Conservation (phyloP, 2,329 filamentous ascomycete genomes). For the Coniella lustricola region DNA sequence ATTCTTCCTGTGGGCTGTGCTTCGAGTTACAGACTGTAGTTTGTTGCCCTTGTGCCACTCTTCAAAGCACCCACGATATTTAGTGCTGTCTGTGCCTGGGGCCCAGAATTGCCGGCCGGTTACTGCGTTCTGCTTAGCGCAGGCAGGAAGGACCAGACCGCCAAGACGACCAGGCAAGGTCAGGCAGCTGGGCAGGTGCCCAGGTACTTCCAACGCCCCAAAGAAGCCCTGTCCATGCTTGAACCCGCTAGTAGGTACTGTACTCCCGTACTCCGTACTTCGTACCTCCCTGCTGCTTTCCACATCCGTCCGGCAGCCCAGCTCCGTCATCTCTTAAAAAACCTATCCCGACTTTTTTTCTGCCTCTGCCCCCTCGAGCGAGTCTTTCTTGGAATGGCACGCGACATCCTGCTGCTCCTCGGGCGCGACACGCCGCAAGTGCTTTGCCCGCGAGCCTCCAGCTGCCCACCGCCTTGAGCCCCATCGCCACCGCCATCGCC, state of each 20-base stretch:
- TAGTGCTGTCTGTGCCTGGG: no score
- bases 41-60: no score
- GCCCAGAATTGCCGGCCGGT: no score
- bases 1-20: no score
- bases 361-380: slow-evolving; percentile 26
- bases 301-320: slow-evolving; percentile 3
- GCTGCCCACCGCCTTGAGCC: background rate
- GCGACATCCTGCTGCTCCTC: slow-evolving; percentile 29
- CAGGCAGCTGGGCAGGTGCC: no score
- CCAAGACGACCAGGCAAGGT: no score
- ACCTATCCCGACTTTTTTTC: slow-evolving; percentile 30
- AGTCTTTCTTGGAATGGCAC: slow-evolving; percentile 32
- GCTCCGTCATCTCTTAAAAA: slow-evolving; percentile 27
- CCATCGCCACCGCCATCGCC: background rate
- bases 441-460: slow-evolving; percentile 19
- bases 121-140: no score
- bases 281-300: background rate
- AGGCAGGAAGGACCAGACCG: no score
- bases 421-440: slow-evolving; percentile 31
- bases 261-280: background rate
- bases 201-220: no score
- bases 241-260: background rate
- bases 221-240: no score
- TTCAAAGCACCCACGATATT: no score
- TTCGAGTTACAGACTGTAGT: no score